phyloP scores from a whole-genome alignment of 306 rosid species.

The Cotoneaster glaucophyllus region DNA sequence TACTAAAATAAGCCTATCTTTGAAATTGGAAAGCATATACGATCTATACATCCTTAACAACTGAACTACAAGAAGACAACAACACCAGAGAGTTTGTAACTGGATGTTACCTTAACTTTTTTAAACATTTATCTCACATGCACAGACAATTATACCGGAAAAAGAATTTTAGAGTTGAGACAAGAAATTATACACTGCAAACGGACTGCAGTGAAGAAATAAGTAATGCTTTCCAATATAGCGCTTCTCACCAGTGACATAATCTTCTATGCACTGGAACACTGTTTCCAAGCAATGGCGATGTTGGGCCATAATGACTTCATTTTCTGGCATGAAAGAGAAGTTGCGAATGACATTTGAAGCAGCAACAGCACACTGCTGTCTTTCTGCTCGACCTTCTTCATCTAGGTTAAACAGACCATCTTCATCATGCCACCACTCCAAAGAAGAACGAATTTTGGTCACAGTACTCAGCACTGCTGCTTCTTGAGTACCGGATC shows the following conservation, averaged over 20 bases:
- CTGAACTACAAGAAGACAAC: neutral
- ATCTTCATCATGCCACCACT: conserved; percentile 86
- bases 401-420: conserved; percentile 87
- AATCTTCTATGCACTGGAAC: conserved; percentile 87
- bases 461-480: conserved; percentile 34
- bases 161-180: neutral
- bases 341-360: conserved; percentile 91
- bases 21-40: neutral
- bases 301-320: conserved; percentile 83
- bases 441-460: conserved; percentile 56
- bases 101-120: neutral
- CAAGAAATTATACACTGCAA: neutral
- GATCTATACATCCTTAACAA: neutral
- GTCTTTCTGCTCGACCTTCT: conserved; percentile 85
- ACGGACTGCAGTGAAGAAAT: neutral
- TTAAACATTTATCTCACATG: neutral
- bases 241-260: conserved; percentile 44
- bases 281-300: conserved; percentile 91
- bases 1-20: neutral
- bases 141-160: neutral
- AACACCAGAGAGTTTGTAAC: neutral
- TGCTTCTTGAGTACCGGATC: conserved; percentile 53
- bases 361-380: conserved; percentile 88
- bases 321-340: conserved; percentile 99
- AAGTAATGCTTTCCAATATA: neutral